Evolutionary conservation across 306 rosid genomes (phyloP).

Genomic region (Acacia crassicarpa): DNA sequence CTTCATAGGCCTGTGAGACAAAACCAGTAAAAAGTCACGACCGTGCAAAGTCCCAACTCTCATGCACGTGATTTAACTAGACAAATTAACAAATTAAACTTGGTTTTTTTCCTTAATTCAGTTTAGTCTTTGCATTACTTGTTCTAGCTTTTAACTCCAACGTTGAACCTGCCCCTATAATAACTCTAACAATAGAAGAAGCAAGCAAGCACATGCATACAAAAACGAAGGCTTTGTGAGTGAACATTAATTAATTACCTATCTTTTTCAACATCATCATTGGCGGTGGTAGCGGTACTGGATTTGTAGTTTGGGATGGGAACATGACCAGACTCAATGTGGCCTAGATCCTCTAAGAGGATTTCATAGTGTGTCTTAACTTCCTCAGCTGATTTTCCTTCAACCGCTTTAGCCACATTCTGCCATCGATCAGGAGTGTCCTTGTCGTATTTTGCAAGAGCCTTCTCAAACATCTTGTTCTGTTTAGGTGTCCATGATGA

Average conservation of each 20-base stretch:
- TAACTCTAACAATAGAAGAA: background rate
- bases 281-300: background rate
- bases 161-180: background rate
- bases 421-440: conserved; percentile 68
- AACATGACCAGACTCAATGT: conserved; percentile 54
- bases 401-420: conserved; percentile 59
- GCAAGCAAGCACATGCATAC: background rate
- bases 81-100: background rate
- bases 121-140: background rate
- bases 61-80: background rate
- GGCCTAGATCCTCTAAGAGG: conserved; percentile 60
- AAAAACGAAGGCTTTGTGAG: background rate
- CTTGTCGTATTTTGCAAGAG: conserved; percentile 60
- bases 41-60: background rate
- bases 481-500: conserved; percentile 58
- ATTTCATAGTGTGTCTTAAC: conserved; percentile 60
- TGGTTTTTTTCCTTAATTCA: background rate
- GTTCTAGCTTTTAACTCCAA: background rate
- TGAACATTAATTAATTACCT: conserved; percentile 29
- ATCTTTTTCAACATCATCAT: conserved; percentile 39
- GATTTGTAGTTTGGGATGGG: conserved; percentile 58
- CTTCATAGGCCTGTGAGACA: conserved; percentile 50
- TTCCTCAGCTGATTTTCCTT: conserved; percentile 47
- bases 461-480: conserved; percentile 62
- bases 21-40: background rate